phyloP scores from a whole-genome alignment of 176 grass and related monocot genomes.

The Neostapfia colusana region DNA sequence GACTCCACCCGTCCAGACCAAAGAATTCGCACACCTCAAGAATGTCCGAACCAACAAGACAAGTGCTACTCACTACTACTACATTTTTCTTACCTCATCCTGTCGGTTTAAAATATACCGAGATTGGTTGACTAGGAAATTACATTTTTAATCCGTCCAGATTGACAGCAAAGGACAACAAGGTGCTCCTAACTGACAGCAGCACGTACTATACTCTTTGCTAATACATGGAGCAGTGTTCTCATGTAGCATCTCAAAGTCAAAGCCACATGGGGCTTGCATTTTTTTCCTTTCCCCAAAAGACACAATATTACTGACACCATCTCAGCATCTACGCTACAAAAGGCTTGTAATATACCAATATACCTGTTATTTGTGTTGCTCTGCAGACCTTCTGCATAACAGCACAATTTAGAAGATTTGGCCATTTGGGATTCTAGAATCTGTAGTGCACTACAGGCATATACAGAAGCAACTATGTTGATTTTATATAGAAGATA shows the following conservation, averaged over 20 bases:
- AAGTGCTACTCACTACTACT: slow-evolving; percentile 2
- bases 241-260: slow-evolving; percentile 24
- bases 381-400: not conserved
- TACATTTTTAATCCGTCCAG: slow-evolving; percentile 18
- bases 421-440: not conserved
- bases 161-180: slow-evolving; percentile 3
- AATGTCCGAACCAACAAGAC: slow-evolving; percentile 33
- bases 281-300: slow-evolving; percentile 34
- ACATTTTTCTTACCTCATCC: not conserved
- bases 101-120: not conserved
- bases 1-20: not conserved
- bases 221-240: slow-evolving; percentile 17
- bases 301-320: not conserved
- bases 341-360: slow-evolving; percentile 5
- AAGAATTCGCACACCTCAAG: not conserved
- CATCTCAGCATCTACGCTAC: not conserved
- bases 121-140: slow-evolving; percentile 7
- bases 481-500: slow-evolving; percentile 30
- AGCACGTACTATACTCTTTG: not conserved
- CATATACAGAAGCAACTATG: slow-evolving; percentile 39
- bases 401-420: not conserved
- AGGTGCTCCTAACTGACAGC: slow-evolving; percentile 16
- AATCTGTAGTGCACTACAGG: not conserved
- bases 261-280: slow-evolving; percentile 41
- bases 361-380: not conserved